A percentile compares a stretch with the other conserved stretches of the same genome.
These are phyloP conservation scores for Rhododendron kiyosumense DNA, from an alignment of 148 eudicot genomes.

Conservation along the genomic window DNA sequence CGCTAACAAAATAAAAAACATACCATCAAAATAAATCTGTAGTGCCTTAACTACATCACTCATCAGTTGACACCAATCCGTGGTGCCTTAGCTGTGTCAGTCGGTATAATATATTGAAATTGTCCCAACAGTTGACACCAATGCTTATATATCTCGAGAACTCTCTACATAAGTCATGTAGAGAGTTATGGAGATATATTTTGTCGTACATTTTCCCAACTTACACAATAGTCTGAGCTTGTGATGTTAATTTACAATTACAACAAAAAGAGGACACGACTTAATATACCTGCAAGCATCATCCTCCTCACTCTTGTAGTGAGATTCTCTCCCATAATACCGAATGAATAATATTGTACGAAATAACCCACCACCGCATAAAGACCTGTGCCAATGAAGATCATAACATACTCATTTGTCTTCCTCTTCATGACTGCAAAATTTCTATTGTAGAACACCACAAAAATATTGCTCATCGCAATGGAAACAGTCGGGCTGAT, in stretches of 20 bases:
- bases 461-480: slow-evolving; percentile 98
- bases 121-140: background rate
- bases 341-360: slow-evolving; percentile 94
- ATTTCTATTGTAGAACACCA: slow-evolving; percentile 76
- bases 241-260: background rate
- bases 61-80: background rate
- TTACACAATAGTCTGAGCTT: background rate
- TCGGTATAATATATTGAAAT: too few species aligned
- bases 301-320: slow-evolving; percentile 93
- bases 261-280: background rate
- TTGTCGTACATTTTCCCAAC: background rate
- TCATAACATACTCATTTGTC: slow-evolving; percentile 89
- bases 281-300: slow-evolving; percentile 88
- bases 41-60: background rate
- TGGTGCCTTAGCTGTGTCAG: too few species aligned
- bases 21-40: background rate
- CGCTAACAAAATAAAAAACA: slow-evolving; percentile 34
- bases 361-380: slow-evolving; percentile 90
- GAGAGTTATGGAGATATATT: background rate
- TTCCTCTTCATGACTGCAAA: slow-evolving; percentile 84
- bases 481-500: slow-evolving; percentile 91
- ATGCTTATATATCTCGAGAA: background rate
- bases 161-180: background rate
- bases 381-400: slow-evolving; percentile 89
- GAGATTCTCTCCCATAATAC: slow-evolving; percentile 98